Conservation (phyloP, 225 moss, liverwort and hornwort genomes). For the Straminergon stramineum region DNA sequence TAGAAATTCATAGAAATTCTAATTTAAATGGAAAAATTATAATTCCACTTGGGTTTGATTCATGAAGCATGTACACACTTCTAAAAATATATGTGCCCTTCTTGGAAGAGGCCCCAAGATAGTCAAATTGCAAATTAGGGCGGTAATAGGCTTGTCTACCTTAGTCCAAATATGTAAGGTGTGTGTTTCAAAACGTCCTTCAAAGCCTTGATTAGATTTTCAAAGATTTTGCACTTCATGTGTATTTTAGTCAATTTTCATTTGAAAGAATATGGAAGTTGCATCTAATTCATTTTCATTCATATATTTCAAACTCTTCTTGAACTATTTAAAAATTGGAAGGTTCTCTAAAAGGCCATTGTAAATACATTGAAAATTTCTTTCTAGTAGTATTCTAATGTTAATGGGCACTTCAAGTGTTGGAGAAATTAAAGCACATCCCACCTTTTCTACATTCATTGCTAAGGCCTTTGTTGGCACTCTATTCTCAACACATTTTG, state of each 20-base stretch:
- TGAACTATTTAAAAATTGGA: neutral
- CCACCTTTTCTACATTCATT: neutral
- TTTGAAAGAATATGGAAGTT: neutral
- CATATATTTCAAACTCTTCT: neutral
- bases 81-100: no score
- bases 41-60: no score
- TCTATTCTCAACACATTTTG: neutral
- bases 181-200: rapidly evolving
- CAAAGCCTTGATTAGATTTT: neutral
- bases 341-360: rapidly evolving
- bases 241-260: neutral
- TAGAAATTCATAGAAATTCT: no score
- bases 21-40: no score
- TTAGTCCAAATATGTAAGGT: neutral
- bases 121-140: no score
- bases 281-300: neutral
- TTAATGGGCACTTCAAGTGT: neutral
- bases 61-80: no score
- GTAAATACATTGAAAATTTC: neutral
- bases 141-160: no score
- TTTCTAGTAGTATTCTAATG: neutral
- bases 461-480: neutral
- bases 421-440: neutral
- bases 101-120: no score
- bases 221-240: rapidly evolving